phyloP scores from a whole-genome alignment of 78 protist species.

The Creolimax fragrantissima region DNA sequence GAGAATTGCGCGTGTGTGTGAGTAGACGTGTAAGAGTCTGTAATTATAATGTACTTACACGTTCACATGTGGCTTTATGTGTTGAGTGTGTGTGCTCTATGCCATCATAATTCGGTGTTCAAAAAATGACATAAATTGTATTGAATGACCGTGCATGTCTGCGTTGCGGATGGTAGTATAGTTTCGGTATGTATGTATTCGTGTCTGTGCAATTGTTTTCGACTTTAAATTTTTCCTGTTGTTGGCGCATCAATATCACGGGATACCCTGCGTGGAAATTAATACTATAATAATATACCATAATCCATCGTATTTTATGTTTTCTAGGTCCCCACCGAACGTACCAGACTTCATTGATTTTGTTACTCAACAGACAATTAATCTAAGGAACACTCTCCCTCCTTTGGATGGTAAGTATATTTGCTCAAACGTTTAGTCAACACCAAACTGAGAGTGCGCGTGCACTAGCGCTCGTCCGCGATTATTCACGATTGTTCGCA shows the following conservation, averaged over 20 bases:
- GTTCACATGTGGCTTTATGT: neutral
- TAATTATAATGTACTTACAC: neutral
- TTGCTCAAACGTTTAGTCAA: neutral
- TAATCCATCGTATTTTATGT: neutral
- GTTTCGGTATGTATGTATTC: neutral
- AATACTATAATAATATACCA: neutral
- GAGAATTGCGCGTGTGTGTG: neutral
- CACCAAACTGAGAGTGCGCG: no score
- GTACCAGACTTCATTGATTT: neutral
- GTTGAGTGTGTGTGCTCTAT: neutral
- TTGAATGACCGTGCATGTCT: neutral
- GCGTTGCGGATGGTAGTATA: no score
- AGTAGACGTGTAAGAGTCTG: neutral
- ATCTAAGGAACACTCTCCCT: neutral
- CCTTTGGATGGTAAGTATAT: neutral
- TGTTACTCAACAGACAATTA: neutral
- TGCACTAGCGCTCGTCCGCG: no score
- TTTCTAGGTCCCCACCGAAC: neutral
- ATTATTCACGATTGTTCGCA: no score
- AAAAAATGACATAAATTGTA: neutral
- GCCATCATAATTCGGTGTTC: neutral
- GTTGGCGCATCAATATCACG: neutral
- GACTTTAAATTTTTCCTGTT: no score
- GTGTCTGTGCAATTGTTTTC: neutral
- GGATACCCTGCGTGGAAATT: neutral